Percentiles rank a stretch among this genome's conserved stretches.
phyloP scores from a whole-genome alignment of 129 eudicot genomes.

The Artemisia annua region DNA sequence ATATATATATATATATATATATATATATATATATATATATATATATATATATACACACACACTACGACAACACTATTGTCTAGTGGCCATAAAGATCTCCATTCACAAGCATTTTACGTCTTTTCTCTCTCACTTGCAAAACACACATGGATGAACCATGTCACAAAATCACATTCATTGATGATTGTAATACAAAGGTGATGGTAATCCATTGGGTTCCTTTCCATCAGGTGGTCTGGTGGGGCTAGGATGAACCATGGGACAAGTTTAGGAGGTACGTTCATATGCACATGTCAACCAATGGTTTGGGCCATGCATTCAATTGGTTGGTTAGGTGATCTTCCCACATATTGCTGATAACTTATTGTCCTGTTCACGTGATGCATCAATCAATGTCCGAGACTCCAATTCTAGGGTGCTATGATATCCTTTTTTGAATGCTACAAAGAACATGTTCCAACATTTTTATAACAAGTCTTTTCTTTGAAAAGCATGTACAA shows the following conservation, averaged over 20 bases:
- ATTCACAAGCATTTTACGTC: too few species aligned
- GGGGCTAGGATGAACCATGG: background rate
- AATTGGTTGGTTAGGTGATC: slow-evolving; percentile 21
- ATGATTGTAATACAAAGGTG: slow-evolving; percentile 3
- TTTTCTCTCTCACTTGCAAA: too few species aligned
- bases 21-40: too few species aligned
- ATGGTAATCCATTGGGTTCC: slow-evolving; percentile 13
- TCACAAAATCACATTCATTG: background rate
- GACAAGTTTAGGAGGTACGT: background rate
- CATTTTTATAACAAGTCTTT: slow-evolving; percentile 31
- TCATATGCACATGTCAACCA: slow-evolving; percentile 17
- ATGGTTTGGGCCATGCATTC: slow-evolving; percentile 20
- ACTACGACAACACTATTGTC: too few species aligned
- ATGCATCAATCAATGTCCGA: slow-evolving; percentile 24
- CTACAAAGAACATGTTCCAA: slow-evolving; percentile 32
- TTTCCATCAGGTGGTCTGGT: slow-evolving; percentile 27
- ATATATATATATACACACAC: too few species aligned
- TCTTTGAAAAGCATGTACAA: slow-evolving; percentile 19
- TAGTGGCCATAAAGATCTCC: too few species aligned
- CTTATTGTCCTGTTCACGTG: slow-evolving; percentile 21
- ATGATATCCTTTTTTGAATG: slow-evolving; percentile 34
- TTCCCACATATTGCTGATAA: slow-evolving; percentile 18
- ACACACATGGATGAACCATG: too few species aligned
- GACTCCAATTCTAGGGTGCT: slow-evolving; percentile 25
- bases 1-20: too few species aligned